Conservation (phyloP, 495 filamentous ascomycete genomes). For the Tuber melanosporum region DNA sequence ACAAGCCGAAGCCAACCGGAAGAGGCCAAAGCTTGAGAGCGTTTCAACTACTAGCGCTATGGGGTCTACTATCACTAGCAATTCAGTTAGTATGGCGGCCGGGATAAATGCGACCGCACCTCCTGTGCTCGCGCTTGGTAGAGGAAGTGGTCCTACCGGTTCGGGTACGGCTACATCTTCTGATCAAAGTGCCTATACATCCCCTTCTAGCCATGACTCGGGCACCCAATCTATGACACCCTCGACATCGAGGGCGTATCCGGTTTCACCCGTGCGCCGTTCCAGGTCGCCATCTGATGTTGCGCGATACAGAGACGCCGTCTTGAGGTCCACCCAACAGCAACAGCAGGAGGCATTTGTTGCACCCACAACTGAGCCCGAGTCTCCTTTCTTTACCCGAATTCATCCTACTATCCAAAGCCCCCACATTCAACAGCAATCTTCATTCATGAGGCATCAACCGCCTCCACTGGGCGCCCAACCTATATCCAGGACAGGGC, state of each 20-base stretch:
- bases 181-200: constrained; percentile 35
- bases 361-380: constrained; percentile 25
- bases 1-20: constrained; percentile 35
- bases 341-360: constrained; percentile 37
- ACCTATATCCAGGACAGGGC: constrained; percentile 23
- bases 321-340: constrained; percentile 28
- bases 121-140: constrained; percentile 17
- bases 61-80: constrained; percentile 12
- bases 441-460: constrained; percentile 40
- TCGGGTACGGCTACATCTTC: constrained; percentile 28
- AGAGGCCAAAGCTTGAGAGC: constrained; percentile 36
- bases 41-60: constrained; percentile 14
- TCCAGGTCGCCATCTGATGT: constrained; percentile 35
- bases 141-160: constrained; percentile 16
- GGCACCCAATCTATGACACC: constrained; percentile 22
- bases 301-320: constrained; percentile 34
- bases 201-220: constrained; percentile 36
- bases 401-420: constrained; percentile 38
- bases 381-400: constrained; percentile 35
- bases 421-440: constrained; percentile 41
- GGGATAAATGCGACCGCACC: constrained; percentile 19
- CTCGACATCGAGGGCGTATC: constrained; percentile 18
- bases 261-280: constrained; percentile 30
- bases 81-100: constrained; percentile 14
- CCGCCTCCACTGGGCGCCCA: constrained; percentile 28